Conservation (phyloP, 208 protist genomes). For the Leishmania mexicana region DNA sequence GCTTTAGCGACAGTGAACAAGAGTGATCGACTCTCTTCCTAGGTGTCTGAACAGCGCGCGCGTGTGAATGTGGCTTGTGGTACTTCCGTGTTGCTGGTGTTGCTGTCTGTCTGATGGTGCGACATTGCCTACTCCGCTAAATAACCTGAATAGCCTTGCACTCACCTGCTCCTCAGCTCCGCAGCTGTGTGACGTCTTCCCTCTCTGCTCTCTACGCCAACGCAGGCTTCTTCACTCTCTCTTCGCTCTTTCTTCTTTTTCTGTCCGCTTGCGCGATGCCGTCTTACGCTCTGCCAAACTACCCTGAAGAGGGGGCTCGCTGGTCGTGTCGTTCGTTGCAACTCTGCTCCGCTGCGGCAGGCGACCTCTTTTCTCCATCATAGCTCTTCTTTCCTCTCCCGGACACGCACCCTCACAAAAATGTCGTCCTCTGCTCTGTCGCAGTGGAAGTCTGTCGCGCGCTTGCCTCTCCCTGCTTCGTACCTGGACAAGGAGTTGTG, state of each 20-base stretch:
- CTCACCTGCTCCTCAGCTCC: not conserved
- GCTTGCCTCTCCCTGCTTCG: conserved; percentile 26
- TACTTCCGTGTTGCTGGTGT: not conserved
- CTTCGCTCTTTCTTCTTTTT: not conserved
- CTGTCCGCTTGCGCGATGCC: not conserved
- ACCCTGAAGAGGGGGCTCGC: no score
- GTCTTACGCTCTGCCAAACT: not conserved
- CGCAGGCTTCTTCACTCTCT: not conserved
- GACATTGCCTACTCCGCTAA: not conserved
- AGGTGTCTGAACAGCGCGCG: not conserved
- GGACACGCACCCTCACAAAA: not conserved
- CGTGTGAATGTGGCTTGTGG: not conserved
- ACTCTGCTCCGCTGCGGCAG: not conserved
- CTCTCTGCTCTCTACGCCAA: not conserved
- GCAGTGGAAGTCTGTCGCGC: conserved; percentile 41
- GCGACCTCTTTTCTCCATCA: not conserved
- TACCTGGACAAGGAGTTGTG: conserved; percentile 68
- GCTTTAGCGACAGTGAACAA: not conserved
- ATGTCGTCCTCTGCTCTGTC: conserved; percentile 25
- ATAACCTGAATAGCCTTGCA: not conserved
- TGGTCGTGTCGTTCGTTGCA: not conserved
- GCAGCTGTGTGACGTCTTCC: not conserved
- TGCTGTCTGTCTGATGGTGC: not conserved
- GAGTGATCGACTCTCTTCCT: not conserved
- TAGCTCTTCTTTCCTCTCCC: not conserved